Percentiles rank a stretch among this genome's conserved stretches.
Conservation (phyloP, 345 rosid species). For the Corchorus capsularis region DNA sequence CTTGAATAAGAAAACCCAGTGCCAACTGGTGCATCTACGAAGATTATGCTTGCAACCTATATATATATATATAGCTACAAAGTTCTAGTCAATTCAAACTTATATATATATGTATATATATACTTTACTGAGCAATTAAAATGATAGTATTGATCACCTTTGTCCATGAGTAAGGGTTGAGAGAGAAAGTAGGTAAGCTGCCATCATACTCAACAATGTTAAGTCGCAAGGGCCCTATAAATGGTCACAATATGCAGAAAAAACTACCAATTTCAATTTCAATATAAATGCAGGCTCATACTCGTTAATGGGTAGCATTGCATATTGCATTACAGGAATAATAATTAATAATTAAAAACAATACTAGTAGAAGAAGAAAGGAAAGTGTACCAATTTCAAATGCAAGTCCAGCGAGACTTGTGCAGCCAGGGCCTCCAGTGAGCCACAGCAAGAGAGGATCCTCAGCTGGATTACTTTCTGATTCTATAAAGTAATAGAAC, state of each 20-base stretch:
- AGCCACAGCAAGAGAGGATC: constrained; percentile 43
- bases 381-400: neutral
- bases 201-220: constrained; percentile 24
- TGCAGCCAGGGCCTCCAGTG: constrained; percentile 47
- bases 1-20: constrained; percentile 29
- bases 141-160: neutral
- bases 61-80: too few species aligned
- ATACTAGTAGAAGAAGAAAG: too few species aligned
- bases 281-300: neutral
- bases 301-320: too few species aligned
- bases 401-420: constrained; percentile 28
- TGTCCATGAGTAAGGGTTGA: constrained; percentile 28
- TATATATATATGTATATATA: neutral
- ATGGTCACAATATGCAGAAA: neutral
- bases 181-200: constrained; percentile 22
- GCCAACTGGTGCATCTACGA: constrained; percentile 23
- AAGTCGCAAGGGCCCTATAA: constrained; percentile 27
- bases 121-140: neutral
- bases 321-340: too few species aligned
- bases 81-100: neutral
- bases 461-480: constrained; percentile 33
- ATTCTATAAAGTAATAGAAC: constrained; percentile 42
- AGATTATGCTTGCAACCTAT: constrained; percentile 25
- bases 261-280: too few species aligned
- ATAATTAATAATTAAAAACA: too few species aligned